Percentiles rank a stretch among this genome's conserved stretches.
phyloP scores from a whole-genome alignment of 2,329 filamentous ascomycete genomes.

The Colletotrichum salicis region DNA sequence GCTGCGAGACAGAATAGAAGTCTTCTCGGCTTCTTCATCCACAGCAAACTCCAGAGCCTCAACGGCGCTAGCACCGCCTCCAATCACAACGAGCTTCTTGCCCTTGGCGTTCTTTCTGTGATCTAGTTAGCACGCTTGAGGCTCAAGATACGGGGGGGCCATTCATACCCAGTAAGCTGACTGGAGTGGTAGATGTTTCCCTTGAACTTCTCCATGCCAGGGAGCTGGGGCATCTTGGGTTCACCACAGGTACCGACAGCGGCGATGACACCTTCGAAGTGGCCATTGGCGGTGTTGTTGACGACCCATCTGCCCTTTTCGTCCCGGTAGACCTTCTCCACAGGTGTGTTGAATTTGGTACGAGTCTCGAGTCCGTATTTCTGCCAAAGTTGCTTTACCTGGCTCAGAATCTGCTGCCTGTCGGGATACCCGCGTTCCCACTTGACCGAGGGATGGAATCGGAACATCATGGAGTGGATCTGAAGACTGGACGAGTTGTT shows the following conservation, averaged over 20 bases:
- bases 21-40: slow-evolving; percentile 71
- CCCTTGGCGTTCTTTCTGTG: slow-evolving; percentile 72
- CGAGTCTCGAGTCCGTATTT: slow-evolving; percentile 76
- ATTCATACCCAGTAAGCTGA: slow-evolving; percentile 69
- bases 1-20: slow-evolving; percentile 78
- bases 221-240: slow-evolving; percentile 76
- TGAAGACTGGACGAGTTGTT: slow-evolving; percentile 86
- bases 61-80: slow-evolving; percentile 83
- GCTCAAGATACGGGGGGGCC: too few species aligned
- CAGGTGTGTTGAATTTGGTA: slow-evolving; percentile 77
- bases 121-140: slow-evolving; percentile 36
- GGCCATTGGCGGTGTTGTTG: slow-evolving; percentile 75
- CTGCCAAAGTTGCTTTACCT: slow-evolving; percentile 79
- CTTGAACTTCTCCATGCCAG: slow-evolving; percentile 77
- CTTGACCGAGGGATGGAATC: slow-evolving; percentile 82
- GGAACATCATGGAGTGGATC: slow-evolving; percentile 88
- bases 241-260: slow-evolving; percentile 85
- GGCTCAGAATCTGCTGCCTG: slow-evolving; percentile 77
- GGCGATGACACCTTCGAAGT: slow-evolving; percentile 82
- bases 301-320: slow-evolving; percentile 78
- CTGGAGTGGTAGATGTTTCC: slow-evolving; percentile 81
- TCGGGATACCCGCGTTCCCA: slow-evolving; percentile 83
- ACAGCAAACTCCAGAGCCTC: slow-evolving; percentile 85
- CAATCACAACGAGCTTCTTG: slow-evolving; percentile 81
- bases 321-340: slow-evolving; percentile 77